Base-by-base conservation (phyloP, 1,139 yeast species). In the Zygosaccharomyces sapae region DNA sequence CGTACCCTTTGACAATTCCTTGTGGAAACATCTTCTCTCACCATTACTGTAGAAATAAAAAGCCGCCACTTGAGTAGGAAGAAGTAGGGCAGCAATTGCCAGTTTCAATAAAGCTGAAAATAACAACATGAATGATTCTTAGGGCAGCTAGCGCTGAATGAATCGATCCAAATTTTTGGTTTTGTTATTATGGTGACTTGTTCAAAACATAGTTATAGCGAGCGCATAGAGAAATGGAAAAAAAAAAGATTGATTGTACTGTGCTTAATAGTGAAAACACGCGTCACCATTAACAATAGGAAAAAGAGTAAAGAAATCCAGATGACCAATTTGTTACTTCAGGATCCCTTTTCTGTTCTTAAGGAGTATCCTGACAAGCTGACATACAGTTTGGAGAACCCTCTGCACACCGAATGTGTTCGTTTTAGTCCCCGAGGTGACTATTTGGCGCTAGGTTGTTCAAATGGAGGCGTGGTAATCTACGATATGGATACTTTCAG, bases 341-440 rank as follows among this genome's bases (percentile, higher is more conserved):
- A 87, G 56, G 97, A 90, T 66, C 97, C 97, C 2, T 88, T 89
- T 65, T 82, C 95, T 4, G 89, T 90, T 33, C 84, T 95, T 9
- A 90, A 88, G 61, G 97, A 90, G 63, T 90, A 80, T 59, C 97
- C 97, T 0, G 96, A 90, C 55, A 76, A 85, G 1, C 75, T 88
- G 22, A 77, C 86, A 2, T 80, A 79, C 51, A 80, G 90, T 0
- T 70, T 88, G 10, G 62, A 58, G 38, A 62, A 42, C 63, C 79
- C 52, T 73, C 76, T 66, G 88, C 90, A 84, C 56, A 79, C 95
- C 0, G 86, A 88, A 5, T 79, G 81, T 46, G 75, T 90, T 41
- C 80, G 79, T 59, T 87, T 83, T 70, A 86, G 81, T 57, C 70
- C 76, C 10, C 79, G 80, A 45, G 97, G 97, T 3, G 96, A 88